These are phyloP conservation scores for Akanthomyces lecanii DNA, from an alignment of 2,329 filamentous ascomycete species.

Conservation along the genomic window DNA sequence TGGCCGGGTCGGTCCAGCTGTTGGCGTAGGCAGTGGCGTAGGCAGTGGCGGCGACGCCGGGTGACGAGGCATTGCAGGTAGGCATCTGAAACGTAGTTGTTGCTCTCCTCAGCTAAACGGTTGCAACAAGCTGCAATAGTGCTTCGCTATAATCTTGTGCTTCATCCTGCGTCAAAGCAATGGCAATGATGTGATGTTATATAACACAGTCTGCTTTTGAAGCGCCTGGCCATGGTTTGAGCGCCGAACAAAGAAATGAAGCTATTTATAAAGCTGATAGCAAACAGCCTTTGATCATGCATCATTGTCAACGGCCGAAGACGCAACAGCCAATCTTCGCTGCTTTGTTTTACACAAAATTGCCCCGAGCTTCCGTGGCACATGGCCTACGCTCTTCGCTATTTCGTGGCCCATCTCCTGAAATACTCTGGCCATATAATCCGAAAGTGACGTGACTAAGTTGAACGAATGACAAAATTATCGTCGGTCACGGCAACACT, in stretches of 20 bases:
- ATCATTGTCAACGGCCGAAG: not conserved
- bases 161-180: not conserved
- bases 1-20: constrained; percentile 23
- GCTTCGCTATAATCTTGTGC: too few species aligned
- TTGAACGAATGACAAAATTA: not conserved
- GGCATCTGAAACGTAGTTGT: not conserved
- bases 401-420: not conserved
- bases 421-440: not conserved
- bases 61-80: not conserved
- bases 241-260: not conserved
- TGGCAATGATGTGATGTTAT: not conserved
- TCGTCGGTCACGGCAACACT: not conserved
- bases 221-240: not conserved
- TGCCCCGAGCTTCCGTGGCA: not conserved
- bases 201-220: not conserved
- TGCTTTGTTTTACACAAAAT: not conserved
- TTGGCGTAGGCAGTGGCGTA: constrained; percentile 28
- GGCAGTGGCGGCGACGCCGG: constrained; percentile 24
- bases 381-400: not conserved
- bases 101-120: not conserved
- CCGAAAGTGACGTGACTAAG: not conserved
- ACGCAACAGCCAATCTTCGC: not conserved
- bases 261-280: not conserved
- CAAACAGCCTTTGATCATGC: not conserved
- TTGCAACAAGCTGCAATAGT: not conserved